These are phyloP conservation scores for Monilinia vaccinii-corymbosi DNA, from an alignment of 2,329 filamentous ascomycete species.

Conservation along the genomic window DNA sequence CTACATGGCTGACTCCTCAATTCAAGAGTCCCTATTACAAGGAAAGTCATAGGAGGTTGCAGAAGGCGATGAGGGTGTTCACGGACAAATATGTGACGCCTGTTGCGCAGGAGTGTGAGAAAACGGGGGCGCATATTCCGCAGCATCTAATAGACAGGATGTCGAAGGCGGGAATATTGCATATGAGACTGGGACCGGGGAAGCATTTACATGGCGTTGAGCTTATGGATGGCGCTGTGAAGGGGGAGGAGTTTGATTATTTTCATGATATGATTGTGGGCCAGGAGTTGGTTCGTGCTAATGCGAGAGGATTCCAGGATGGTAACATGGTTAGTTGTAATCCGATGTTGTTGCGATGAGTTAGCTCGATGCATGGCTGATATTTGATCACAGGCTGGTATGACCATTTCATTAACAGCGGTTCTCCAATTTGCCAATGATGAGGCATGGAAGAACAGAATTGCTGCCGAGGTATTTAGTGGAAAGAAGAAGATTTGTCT, in stretches of 20 bases:
- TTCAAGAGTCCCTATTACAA: slow-evolving; percentile 77
- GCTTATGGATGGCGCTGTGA: slow-evolving; percentile 59
- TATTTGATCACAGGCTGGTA: slow-evolving; percentile 4
- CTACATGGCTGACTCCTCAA: slow-evolving; percentile 67
- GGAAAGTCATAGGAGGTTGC: slow-evolving; percentile 61
- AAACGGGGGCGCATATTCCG: slow-evolving; percentile 60
- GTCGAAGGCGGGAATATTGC: slow-evolving; percentile 63
- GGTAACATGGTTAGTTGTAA: slow-evolving; percentile 67
- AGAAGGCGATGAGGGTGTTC: slow-evolving; percentile 63
- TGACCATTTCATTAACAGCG: slow-evolving; percentile 74
- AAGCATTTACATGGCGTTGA: slow-evolving; percentile 67
- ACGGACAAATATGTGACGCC: slow-evolving; percentile 61
- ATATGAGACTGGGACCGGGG: slow-evolving; percentile 76
- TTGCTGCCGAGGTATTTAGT: slow-evolving; percentile 64
- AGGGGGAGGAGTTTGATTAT: slow-evolving; percentile 77
- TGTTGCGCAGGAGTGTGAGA: slow-evolving; percentile 69
- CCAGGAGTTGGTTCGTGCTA: slow-evolving; percentile 64
- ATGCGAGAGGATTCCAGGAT: slow-evolving; percentile 74
- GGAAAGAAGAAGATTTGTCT: slow-evolving; percentile 84
- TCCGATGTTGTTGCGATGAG: not conserved
- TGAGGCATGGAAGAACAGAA: slow-evolving; percentile 52
- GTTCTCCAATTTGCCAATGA: slow-evolving; percentile 71
- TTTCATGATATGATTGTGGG: slow-evolving; percentile 72
- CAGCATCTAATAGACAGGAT: slow-evolving; percentile 68
- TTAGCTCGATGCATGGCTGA: not conserved